A percentile compares a stretch with the other conserved stretches of the same genome.
Evolutionary conservation across 306 rosid genomes (phyloP).

Genomic region (Vigna reflexopilosa): DNA sequence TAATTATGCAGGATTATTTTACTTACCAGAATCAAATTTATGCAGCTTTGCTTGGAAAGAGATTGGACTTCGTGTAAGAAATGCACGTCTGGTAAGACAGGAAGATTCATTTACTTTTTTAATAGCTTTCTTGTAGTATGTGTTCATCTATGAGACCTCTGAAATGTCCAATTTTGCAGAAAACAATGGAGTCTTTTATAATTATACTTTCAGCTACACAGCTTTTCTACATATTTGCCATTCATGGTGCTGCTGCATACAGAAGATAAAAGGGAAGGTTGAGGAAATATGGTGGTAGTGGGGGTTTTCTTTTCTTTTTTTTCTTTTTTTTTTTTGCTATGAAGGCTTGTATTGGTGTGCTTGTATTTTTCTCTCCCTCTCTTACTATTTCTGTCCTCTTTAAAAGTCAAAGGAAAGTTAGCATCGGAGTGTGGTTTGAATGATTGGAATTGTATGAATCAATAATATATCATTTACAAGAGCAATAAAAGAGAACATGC

Average conservation of each 20-base stretch:
- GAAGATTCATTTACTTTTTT: slow-evolving; percentile 13
- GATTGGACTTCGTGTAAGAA: slow-evolving; percentile 73
- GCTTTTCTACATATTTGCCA: slow-evolving; percentile 72
- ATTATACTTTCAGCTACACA: slow-evolving; percentile 93
- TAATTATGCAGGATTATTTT: background rate
- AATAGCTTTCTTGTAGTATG: slow-evolving; percentile 7
- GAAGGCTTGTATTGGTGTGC: slow-evolving; percentile 34
- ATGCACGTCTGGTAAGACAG: slow-evolving; percentile 73
- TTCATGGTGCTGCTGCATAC: slow-evolving; percentile 51
- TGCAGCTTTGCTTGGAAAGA: slow-evolving; percentile 89
- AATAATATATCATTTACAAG: slow-evolving; percentile 11
- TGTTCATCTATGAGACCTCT: slow-evolving; percentile 16
- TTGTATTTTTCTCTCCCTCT: background rate
- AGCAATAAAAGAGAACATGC: slow-evolving; percentile 1
- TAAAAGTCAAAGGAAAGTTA: slow-evolving; percentile 17
- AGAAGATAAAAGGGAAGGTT: slow-evolving; percentile 42
- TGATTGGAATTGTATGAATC: slow-evolving; percentile 50
- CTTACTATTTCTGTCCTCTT: background rate
- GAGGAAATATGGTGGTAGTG: background rate
- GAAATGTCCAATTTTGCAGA: slow-evolving; percentile 56
- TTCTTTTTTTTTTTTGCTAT: background rate
- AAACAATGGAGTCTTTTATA: slow-evolving; percentile 89
- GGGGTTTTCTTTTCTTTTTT: background rate
- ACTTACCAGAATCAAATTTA: slow-evolving; percentile 24
- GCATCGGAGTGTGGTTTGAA: slow-evolving; percentile 47